These are phyloP conservation scores for Tetraselmis chui DNA, from an alignment of 139 green algal genomes.

Conservation along the genomic window DNA sequence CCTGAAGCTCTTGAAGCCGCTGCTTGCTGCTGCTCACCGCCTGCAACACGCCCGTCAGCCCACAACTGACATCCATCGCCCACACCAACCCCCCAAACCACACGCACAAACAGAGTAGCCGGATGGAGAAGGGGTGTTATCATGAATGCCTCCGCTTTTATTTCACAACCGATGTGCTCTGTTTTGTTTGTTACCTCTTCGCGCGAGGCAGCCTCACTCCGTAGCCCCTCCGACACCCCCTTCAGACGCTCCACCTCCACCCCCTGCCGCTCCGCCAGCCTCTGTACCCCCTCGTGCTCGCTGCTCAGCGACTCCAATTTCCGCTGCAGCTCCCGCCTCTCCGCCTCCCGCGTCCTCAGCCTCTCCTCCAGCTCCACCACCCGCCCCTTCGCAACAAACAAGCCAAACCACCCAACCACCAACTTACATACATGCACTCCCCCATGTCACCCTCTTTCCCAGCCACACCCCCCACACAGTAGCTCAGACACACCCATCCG, in stretches of 20 bases:
- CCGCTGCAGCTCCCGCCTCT: not conserved
- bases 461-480: too few species aligned
- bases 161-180: not conserved
- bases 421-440: too few species aligned
- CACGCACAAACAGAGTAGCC: too few species aligned
- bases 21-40: not conserved
- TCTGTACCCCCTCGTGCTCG: not conserved
- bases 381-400: too few species aligned
- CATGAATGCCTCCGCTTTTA: not conserved
- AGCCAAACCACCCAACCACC: too few species aligned
- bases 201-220: not conserved
- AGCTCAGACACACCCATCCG: too few species aligned
- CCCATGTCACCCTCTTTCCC: too few species aligned
- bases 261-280: not conserved
- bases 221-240: not conserved
- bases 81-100: too few species aligned
- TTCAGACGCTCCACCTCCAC: not conserved
- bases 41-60: not conserved
- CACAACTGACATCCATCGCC: too few species aligned
- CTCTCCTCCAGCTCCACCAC: not conserved
- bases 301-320: not conserved
- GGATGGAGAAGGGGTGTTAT: too few species aligned
- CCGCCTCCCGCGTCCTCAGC: not conserved
- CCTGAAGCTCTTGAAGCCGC: not conserved
- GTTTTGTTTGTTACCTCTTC: not conserved